Conservation (phyloP, 495 filamentous ascomycete genomes). For the Neurospora sp. region DNA sequence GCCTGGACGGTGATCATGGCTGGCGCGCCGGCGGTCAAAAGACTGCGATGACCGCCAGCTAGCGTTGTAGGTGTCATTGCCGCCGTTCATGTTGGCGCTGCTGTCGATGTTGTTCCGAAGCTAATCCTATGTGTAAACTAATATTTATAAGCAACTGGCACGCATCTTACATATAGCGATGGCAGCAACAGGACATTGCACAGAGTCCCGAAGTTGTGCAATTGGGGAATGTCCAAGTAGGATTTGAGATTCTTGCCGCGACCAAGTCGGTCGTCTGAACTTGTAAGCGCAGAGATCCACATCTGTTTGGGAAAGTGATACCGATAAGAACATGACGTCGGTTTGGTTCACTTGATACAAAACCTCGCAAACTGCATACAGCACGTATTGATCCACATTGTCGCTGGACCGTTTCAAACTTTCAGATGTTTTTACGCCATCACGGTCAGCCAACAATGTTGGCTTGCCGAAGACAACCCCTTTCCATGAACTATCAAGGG, state of each 20-base stretch:
- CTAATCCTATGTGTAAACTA: neutral
- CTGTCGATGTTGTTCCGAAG: slow-evolving; percentile 1
- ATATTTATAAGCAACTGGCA: neutral
- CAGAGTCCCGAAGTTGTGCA: neutral
- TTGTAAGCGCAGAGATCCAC: neutral
- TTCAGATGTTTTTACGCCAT: neutral
- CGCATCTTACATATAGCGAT: slow-evolving; percentile 4
- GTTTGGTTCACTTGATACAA: neutral
- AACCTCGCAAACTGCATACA: slow-evolving; percentile 6
- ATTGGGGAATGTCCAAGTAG: neutral
- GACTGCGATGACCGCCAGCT: neutral
- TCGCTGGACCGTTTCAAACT: neutral
- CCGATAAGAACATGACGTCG: slow-evolving; percentile 18
- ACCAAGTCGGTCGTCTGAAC: neutral
- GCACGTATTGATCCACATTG: neutral
- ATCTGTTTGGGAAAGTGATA: slow-evolving; percentile 1
- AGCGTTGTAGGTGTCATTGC: slow-evolving; percentile 6
- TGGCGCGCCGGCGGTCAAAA: neutral
- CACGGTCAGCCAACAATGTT: neutral
- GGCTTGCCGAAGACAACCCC: neutral
- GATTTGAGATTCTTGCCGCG: neutral
- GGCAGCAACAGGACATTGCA: neutral
- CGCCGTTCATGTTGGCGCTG: slow-evolving; percentile 20
- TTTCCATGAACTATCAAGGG: neutral
- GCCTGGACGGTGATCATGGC: slow-evolving; percentile 21